phyloP scores from a whole-genome alignment of 2,329 filamentous ascomycete species.

The Clarireedia paspali region DNA sequence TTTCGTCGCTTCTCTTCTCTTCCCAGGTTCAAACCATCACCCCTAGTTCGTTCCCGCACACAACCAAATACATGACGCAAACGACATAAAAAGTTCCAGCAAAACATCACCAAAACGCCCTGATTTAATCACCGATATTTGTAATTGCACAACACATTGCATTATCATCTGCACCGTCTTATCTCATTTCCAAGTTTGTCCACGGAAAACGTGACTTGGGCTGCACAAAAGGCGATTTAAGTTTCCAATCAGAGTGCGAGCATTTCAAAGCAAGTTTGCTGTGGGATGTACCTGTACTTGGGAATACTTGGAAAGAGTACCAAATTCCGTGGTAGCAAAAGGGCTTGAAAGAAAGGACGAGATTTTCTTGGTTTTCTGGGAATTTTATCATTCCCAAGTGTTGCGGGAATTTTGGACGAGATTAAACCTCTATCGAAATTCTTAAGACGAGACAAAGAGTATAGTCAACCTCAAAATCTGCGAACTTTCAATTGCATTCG shows the following conservation, averaged over 20 bases:
- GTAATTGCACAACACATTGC: too few relatives aligned
- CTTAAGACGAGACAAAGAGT: background rate
- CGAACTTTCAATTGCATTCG: background rate
- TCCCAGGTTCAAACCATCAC: too few relatives aligned
- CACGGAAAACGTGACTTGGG: too few relatives aligned
- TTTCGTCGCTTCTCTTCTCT: too few relatives aligned
- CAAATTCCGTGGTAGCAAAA: background rate
- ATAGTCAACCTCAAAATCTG: background rate
- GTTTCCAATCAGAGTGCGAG: constrained; percentile 1
- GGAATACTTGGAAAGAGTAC: background rate
- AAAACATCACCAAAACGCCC: too few relatives aligned
- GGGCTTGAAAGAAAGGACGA: background rate
- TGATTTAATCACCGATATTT: too few relatives aligned
- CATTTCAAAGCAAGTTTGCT: constrained; percentile 5
- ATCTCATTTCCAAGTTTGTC: too few relatives aligned
- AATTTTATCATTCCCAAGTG: background rate
- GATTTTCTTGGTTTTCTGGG: background rate
- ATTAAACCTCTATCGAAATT: background rate
- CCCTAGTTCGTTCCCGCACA: too few relatives aligned
- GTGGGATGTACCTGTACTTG: background rate
- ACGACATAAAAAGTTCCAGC: too few relatives aligned
- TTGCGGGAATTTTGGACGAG: background rate
- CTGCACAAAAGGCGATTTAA: background rate
- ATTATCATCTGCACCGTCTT: too few relatives aligned
- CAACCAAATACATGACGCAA: too few relatives aligned